These are phyloP conservation scores for Tricholoma terreum DNA, from an alignment of 768 basidiomycete species.

Conservation along the genomic window DNA sequence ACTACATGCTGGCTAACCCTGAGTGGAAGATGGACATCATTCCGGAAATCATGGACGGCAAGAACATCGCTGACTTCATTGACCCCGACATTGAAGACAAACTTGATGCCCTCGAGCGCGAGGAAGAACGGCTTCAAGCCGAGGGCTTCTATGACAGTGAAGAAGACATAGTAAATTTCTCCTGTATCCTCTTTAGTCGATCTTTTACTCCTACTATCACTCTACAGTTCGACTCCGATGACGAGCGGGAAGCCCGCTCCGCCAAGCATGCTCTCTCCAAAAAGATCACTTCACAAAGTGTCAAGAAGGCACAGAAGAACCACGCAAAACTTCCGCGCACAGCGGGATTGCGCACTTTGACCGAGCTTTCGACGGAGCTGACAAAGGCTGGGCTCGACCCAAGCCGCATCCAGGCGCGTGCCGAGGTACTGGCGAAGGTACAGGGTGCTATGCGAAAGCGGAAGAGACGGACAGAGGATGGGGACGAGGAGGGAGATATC, in stretches of 20 bases:
- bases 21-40: constrained; percentile 96
- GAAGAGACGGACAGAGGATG: constrained; percentile 51
- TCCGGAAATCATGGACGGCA: constrained; percentile 99
- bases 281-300: constrained; percentile 69
- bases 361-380: constrained; percentile 75
- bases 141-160: constrained; percentile 96
- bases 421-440: constrained; percentile 73
- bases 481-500: constrained; percentile 42
- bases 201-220: not conserved
- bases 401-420: constrained; percentile 84
- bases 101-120: constrained; percentile 93
- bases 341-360: constrained; percentile 66
- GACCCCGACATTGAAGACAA: constrained; percentile 97
- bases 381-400: constrained; percentile 91
- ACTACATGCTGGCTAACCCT: constrained; percentile 83
- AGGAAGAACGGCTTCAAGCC: constrained; percentile 90
- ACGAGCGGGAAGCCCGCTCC: constrained; percentile 75
- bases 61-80: constrained; percentile 98
- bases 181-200: not conserved
- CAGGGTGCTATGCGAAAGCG: constrained; percentile 72
- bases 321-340: constrained; percentile 73
- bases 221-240: constrained; percentile 60
- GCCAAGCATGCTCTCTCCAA: constrained; percentile 55
- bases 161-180: constrained; percentile 68
- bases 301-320: constrained; percentile 90